Evolutionary conservation across 1,284 basidiomycete species (phyloP).

Genomic region (Paramarasmius palmivorus): DNA sequence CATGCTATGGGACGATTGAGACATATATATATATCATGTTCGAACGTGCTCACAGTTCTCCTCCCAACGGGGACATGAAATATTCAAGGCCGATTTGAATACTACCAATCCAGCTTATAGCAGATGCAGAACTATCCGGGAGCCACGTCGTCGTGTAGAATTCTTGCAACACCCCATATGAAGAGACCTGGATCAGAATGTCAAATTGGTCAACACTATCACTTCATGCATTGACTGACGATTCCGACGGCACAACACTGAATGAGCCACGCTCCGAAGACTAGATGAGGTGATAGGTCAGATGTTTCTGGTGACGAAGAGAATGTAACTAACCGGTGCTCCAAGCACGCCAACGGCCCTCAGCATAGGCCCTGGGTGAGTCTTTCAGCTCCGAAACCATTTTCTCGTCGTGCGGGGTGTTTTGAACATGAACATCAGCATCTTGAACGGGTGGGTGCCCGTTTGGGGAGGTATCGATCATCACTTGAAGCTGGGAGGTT

Average conservation of each 20-base stretch:
- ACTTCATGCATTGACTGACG: neutral
- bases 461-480: no score
- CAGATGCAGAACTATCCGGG: constrained; percentile 16
- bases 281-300: neutral
- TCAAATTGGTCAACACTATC: neutral
- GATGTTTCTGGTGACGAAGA: no score
- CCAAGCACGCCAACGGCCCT: no score
- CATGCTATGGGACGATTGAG: constrained; percentile 20
- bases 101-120: constrained; percentile 36
- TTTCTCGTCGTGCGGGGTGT: no score
- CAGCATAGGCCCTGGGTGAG: no score
- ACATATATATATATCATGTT: neutral
- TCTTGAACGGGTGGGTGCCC: no score
- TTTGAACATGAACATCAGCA: no score
- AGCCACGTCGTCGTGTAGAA: constrained; percentile 17
- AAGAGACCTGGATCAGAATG: constrained; percentile 7
- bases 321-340: no score
- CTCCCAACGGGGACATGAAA: constrained; percentile 29
- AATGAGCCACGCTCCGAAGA: neutral
- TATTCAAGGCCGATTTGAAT: constrained; percentile 35
- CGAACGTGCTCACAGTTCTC: constrained; percentile 21
- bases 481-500: no score
- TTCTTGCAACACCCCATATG: constrained; percentile 28
- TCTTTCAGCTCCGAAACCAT: no score
- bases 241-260: neutral